phyloP scores from a whole-genome alignment of 2,329 filamentous ascomycete genomes.

The Penicillium vulpinum region DNA sequence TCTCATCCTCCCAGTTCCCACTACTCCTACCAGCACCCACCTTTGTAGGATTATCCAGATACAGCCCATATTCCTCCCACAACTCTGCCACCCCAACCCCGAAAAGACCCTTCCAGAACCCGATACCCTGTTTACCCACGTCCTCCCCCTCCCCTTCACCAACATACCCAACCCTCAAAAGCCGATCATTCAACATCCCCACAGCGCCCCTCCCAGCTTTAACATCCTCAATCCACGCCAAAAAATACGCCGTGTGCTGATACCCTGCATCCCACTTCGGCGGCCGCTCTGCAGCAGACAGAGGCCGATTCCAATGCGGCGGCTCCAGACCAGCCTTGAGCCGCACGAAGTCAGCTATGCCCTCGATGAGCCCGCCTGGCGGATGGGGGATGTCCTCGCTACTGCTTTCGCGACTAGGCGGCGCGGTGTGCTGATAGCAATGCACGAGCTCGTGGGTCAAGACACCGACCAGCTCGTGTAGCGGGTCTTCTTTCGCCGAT shows the following conservation, averaged over 20 bases:
- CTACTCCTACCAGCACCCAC: not conserved
- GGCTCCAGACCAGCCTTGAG: slow-evolving; percentile 71
- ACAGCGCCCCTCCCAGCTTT: slow-evolving; percentile 69
- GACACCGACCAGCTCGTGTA: slow-evolving; percentile 74
- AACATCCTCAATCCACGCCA: slow-evolving; percentile 78
- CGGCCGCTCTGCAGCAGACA: slow-evolving; percentile 46
- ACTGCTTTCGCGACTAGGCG: slow-evolving; percentile 39
- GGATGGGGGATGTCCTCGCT: slow-evolving; percentile 25
- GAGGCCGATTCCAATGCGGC: slow-evolving; percentile 73
- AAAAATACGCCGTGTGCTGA: slow-evolving; percentile 85
- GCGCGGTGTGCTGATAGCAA: slow-evolving; percentile 81
- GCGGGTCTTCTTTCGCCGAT: slow-evolving; percentile 28
- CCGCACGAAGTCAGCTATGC: slow-evolving; percentile 90
- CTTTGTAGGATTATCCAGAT: slow-evolving; percentile 40
- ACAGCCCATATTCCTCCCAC: slow-evolving; percentile 70
- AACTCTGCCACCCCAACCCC: slow-evolving; percentile 66
- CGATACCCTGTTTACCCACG: not conserved
- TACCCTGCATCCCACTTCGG: slow-evolving; percentile 86
- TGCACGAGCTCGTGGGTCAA: slow-evolving; percentile 92
- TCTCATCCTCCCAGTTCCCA: slow-evolving; percentile 32
- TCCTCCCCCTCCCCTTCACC: slow-evolving; percentile 19
- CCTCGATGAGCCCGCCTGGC: slow-evolving; percentile 81
- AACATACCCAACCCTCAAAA: slow-evolving; percentile 39
- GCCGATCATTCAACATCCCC: slow-evolving; percentile 48
- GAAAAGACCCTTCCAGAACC: slow-evolving; percentile 54